phyloP scores from a whole-genome alignment of 108 stramenopile genomes.

The Discostella stelligeroides region DNA sequence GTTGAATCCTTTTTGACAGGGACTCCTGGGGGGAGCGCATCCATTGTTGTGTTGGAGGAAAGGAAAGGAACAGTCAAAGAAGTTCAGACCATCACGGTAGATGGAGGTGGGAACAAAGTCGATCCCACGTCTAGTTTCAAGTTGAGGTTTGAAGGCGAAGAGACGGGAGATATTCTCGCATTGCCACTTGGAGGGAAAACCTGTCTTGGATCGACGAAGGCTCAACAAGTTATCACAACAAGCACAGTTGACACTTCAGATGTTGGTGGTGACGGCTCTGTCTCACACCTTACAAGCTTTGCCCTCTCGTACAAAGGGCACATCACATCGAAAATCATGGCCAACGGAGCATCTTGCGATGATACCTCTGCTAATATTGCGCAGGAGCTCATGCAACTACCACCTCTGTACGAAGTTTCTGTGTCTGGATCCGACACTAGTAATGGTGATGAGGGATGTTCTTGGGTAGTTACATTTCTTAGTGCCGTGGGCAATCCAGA shows the following conservation, averaged over 20 bases:
- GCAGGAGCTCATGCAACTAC: slow-evolving; percentile 54
- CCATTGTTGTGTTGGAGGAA: slow-evolving; percentile 56
- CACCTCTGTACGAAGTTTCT: slow-evolving; percentile 56
- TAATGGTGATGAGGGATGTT: slow-evolving; percentile 54
- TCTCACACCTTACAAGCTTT: slow-evolving; percentile 61
- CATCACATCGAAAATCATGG: slow-evolving; percentile 56
- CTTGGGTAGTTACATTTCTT: slow-evolving; percentile 68
- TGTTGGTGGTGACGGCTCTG: slow-evolving; percentile 61
- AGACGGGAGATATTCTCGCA: slow-evolving; percentile 38
- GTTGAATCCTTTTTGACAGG: slow-evolving; percentile 44
- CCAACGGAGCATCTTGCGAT: slow-evolving; percentile 55
- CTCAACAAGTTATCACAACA: slow-evolving; percentile 66
- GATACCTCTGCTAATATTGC: slow-evolving; percentile 56
- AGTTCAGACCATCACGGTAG: slow-evolving; percentile 54
- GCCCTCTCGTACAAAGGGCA: slow-evolving; percentile 53
- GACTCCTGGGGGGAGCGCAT: slow-evolving; percentile 48
- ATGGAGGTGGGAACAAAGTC: slow-evolving; percentile 40
- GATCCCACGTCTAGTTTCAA: slow-evolving; percentile 46
- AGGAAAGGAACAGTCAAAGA: slow-evolving; percentile 72
- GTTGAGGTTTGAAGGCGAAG: slow-evolving; percentile 48
- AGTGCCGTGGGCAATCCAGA: slow-evolving; percentile 56
- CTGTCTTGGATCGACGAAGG: slow-evolving; percentile 48
- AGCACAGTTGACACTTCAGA: slow-evolving; percentile 54
- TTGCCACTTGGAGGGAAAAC: slow-evolving; percentile 47
- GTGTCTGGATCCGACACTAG: slow-evolving; percentile 54